Evolutionary conservation across 805 yeast species (phyloP), one percentile per base, ranked within the genome.

Genomic region (Nakazawaea holstii): DNA sequence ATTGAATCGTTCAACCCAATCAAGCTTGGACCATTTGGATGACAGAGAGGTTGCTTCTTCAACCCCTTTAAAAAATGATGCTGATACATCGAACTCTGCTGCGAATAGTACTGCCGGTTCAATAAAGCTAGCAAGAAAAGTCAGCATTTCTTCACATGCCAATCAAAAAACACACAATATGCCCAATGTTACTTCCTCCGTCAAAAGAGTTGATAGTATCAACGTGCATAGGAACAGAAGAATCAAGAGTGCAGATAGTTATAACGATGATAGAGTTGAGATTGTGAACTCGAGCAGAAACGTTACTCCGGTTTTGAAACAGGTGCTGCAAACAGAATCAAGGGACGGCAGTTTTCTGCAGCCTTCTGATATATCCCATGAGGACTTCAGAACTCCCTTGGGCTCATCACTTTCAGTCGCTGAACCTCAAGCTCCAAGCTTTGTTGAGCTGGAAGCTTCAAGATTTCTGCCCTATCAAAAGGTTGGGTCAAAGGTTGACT

Each of bases 181-280:
- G 13, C 24, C 27, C n/a, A 29, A 24, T 9, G 13, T 32, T n/a
- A 30, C n/a, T 8, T 30, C 47, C 8, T 14, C 41, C 8, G 46
- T 48, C n/a, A 48, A 35, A 33, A 38, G 50, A 29, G 38, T 43
- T 30, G 50, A 48, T 31, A 48, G 50, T 28, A 43, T 48, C 17
- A 48, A 35, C 28, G 50, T 48, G 5, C 47, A 42, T 35, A 43
- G 30, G 15, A 48, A 39, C 29, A 38, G 50, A 39, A 26, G 46
- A 20, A 32, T 48, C 27, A 48, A 26, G 14, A 48, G 46, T 30
- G 38, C 29, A 13, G 50, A 37, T 11, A 35, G 41, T 38, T 8
- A 13, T 26, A 10, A 24, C 27, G 20, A 11, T 6, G 42, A 44
- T 6, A 14, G 15, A 13, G 17, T 15, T 6, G 32, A 30, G 8